These are phyloP conservation scores for Sporisorium graminicola DNA, from an alignment of 1,284 basidiomycete genomes.

Conservation along the genomic window DNA sequence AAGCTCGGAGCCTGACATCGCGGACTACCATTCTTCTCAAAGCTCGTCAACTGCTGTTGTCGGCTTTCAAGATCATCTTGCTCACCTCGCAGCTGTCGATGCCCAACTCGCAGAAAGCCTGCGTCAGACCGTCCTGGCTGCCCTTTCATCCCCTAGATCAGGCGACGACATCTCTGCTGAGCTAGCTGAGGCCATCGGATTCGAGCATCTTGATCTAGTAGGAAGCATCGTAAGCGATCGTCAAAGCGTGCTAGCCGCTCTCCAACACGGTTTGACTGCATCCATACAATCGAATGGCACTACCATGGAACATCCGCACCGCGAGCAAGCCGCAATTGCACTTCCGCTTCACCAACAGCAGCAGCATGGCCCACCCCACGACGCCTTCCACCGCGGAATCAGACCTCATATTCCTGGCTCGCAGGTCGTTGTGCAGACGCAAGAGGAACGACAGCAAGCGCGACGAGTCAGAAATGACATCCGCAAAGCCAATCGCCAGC, in stretches of 20 bases:
- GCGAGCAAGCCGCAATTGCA: constrained; percentile 15
- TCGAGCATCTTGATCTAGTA: constrained; percentile 80
- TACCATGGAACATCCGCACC: constrained; percentile 18
- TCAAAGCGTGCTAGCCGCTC: constrained; percentile 57
- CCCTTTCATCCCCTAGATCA: constrained; percentile 31
- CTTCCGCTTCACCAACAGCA: constrained; percentile 31
- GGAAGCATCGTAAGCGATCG: constrained; percentile 70
- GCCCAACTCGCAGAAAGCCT: constrained; percentile 40
- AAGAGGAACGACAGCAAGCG: constrained; percentile 61
- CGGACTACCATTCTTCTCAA: constrained; percentile 8
- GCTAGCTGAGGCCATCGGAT: constrained; percentile 85
- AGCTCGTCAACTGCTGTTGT: constrained; percentile 21
- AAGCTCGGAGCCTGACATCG: constrained; percentile 1
- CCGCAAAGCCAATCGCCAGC: constrained; percentile 35
- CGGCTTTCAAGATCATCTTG: constrained; percentile 37
- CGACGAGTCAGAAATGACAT: constrained; percentile 61
- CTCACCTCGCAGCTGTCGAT: constrained; percentile 24
- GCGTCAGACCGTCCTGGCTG: constrained; percentile 20
- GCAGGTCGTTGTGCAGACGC: constrained; percentile 65
- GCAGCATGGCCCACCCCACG: constrained; percentile 27
- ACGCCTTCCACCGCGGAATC: constrained; percentile 36
- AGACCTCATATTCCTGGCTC: constrained; percentile 66
- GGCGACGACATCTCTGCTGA: constrained; percentile 81
- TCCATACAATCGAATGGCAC: constrained; percentile 19
- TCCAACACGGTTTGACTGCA: neutral